Base-by-base conservation (phyloP, 2,329 filamentous ascomycete genomes). In the Aspergillus caelatus region DNA sequence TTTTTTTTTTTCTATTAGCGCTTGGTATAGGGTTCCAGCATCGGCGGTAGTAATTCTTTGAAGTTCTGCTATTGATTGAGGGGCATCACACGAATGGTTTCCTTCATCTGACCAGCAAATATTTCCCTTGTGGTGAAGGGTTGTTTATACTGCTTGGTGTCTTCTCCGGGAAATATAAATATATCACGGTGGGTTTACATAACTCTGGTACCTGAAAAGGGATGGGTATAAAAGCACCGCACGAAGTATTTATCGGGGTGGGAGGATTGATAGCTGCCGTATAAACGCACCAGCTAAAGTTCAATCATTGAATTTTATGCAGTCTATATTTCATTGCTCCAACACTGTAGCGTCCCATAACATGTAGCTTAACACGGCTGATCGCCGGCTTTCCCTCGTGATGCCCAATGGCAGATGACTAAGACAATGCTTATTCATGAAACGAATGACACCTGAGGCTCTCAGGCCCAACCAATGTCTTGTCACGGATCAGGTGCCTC, bases 401-500 rank as follows among this genome's bases (percentile, higher is more conserved):
- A 39, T 55, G 52, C 32, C 12, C 32, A 26, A 39, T 23, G 32
- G 10, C 9, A 26, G 32, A n/a, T 60, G 46, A 60, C 58, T 60
- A 60, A 60, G 48, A 23, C 4, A 26, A 1, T 34, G 58, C 32
- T 53, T 55, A 55, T 55, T 55, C 32, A 55, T 16, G n/a, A 4
- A 16, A 8, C n/a, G 32, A 26, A 23, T 39, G 52, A 60, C 48
- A 60, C 58, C 58, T 57, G 46, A 53, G 41, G 45, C 52, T 26
- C 14, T 41, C 12, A 55, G 56, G 48, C 41, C 59, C 55, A 50
- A 61, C 60, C 39, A 54, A 64, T 55, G 54, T 39, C 59, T 62
- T 54, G 55, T 60, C 57, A 48, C 26, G 30, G 50, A 57, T 50
- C 59, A 62, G 61, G 55, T 64, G 52, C 45, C 36, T 60, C 62